Evolutionary conservation across 305 asterid genomes (phyloP).

Genomic region (Fraxinus ornus): DNA sequence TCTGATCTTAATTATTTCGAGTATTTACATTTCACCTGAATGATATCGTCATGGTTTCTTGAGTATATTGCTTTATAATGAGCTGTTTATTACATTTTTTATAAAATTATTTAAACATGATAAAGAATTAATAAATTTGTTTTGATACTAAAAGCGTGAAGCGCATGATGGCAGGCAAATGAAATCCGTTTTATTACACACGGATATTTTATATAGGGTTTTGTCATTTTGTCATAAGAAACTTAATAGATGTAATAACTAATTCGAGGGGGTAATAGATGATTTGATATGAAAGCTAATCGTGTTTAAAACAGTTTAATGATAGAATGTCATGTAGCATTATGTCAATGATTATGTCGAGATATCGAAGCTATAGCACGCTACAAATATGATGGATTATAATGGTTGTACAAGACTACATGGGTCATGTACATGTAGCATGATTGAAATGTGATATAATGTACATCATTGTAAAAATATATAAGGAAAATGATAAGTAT

Average conservation of each 20-base stretch:
- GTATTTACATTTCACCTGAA: not conserved
- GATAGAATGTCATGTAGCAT: too few species aligned
- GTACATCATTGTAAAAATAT: not conserved
- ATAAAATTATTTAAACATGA: not conserved
- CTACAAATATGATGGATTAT: not conserved
- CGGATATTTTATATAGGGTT: not conserved
- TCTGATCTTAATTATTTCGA: not conserved
- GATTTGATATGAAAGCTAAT: too few species aligned
- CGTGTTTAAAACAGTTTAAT: too few species aligned
- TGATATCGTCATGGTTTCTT: not conserved
- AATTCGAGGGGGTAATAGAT: too few species aligned
- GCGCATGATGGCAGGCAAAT: slow-evolving; percentile 34
- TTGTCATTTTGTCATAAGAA: too few species aligned
- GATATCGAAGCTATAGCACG: not conserved
- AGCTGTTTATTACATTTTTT: not conserved
- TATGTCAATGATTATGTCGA: too few species aligned
- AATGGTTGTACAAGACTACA: too few species aligned
- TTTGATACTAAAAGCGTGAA: slow-evolving; percentile 2
- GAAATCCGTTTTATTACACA: not conserved
- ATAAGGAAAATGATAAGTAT: too few species aligned
- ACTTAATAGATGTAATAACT: too few species aligned
- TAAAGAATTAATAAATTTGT: not conserved
- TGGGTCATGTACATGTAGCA: too few species aligned
- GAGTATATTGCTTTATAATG: not conserved
- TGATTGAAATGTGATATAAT: not conserved